These are phyloP conservation scores for Chytriomyces sp. DNA, from an alignment of 192 early-diverging fungal genomes.

Conservation along the genomic window DNA sequence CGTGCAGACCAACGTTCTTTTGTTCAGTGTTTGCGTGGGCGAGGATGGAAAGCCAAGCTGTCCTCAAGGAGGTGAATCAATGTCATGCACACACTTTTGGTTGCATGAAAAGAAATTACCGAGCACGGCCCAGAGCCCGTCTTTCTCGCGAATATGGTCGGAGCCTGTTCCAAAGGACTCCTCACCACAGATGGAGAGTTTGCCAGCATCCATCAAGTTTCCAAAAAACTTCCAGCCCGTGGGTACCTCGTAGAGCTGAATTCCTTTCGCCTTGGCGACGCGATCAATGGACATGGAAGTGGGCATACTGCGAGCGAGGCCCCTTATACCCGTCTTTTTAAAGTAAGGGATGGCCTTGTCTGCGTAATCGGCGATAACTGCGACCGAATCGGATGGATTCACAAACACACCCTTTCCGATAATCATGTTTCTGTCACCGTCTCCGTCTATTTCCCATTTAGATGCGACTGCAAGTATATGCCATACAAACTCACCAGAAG, in stretches of 20 bases:
- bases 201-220: conserved; percentile 95
- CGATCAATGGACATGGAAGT: conserved; percentile 86
- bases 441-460: conserved; percentile 68
- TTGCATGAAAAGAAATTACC: conserved; percentile 42
- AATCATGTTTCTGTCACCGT: conserved; percentile 96
- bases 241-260: conserved; percentile 85
- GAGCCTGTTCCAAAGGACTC: conserved; percentile 98
- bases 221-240: conserved; percentile 96
- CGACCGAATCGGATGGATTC: conserved; percentile 95
- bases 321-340: conserved; percentile 76
- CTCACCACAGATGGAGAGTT: conserved; percentile 94
- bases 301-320: conserved; percentile 95
- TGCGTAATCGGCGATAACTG: conserved; percentile 91
- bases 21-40: conserved; percentile 68
- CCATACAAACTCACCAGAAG: conserved; percentile 54
- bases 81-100: background rate
- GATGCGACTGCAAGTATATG: background rate
- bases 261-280: conserved; percentile 80
- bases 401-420: conserved; percentile 94
- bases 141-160: conserved; percentile 98
- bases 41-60: conserved; percentile 94
- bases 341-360: conserved; percentile 90
- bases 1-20: conserved; percentile 62
- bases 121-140: conserved; percentile 96
- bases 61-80: background rate